These are phyloP conservation scores for Spathaspora hagerdaliae DNA, from an alignment of 805 yeast genomes.

Conservation along the genomic window DNA sequence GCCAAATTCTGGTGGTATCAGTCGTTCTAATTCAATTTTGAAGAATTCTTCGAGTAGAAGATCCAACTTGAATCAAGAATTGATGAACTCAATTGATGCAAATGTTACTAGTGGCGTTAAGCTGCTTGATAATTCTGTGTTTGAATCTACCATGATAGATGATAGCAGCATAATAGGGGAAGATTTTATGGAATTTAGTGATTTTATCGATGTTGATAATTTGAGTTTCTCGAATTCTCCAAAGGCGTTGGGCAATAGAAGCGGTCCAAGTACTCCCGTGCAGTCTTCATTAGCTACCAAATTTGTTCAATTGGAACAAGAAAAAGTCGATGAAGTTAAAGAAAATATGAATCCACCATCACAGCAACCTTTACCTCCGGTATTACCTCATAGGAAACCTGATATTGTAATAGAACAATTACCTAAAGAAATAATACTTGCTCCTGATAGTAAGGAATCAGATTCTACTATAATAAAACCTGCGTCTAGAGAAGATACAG, in stretches of 20 bases:
- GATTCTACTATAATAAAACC: neutral
- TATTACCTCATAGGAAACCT: too few relatives aligned
- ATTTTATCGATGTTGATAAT: conserved; percentile 37
- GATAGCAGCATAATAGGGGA: conserved; percentile 10
- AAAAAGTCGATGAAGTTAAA: neutral
- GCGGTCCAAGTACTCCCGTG: neutral
- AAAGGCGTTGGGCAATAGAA: neutral
- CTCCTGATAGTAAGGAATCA: neutral
- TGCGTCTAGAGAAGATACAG: neutral
- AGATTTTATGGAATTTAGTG: conserved; percentile 39
- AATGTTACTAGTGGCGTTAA: neutral
- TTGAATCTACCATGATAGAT: neutral
- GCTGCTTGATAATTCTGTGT: neutral
- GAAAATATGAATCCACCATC: too few relatives aligned
- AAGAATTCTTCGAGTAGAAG: conserved; percentile 23
- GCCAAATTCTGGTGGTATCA: conserved; percentile 16
- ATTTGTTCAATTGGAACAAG: neutral
- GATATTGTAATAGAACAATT: too few relatives aligned
- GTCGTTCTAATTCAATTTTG: conserved; percentile 36
- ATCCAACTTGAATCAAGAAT: conserved; percentile 8
- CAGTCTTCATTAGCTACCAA: neutral
- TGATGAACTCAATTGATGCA: conserved; percentile 8
- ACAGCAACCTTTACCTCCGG: too few relatives aligned
- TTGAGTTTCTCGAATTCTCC: conserved; percentile 28
- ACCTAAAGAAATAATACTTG: neutral